Base-by-base conservation (phyloP, 306 rosid genomes). In the Vicia sativa region DNA sequence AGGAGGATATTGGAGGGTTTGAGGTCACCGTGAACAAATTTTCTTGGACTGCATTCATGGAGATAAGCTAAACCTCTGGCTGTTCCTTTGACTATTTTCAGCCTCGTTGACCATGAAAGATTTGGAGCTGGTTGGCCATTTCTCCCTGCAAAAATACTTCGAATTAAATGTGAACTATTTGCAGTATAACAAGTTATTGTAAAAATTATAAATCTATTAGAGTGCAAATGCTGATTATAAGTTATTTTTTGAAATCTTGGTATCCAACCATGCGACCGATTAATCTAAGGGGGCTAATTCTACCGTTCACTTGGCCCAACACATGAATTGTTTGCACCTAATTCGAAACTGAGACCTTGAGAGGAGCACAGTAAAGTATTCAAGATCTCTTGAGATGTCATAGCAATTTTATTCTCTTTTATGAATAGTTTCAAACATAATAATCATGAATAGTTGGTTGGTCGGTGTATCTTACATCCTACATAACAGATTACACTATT, bases 41-140 rank as follows among this genome's bases (percentile, higher is more conserved):
- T 95, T 65, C 96, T 82, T 21, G 99, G 97, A 67, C 99, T 95
- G 85, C 96, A 90, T 71, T 95, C 99, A 72, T 95, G 99, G 70
- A 95, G 90, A 80, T 90, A 95, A 28, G 99, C 99, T 63, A 95
- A 79, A 25, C 99, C 99, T 52, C 92, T 77, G 7, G 92, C 99
- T 58, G 97, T 79, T 70, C 99, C 99, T 75, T 85, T 95, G 42
- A 80, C 83, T 19, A 95, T 82, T 78, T 74, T 78, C 46, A 95
- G 80, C 81, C 97, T 85, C 1, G 78, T 87, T 18, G 99, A 78
- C 99, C 99, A 95, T 38, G 97, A 78, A 55, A 91, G 87, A 62
- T 62, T 79, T 13, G 90, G 73, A 29, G 90, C 81, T 23, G 96
- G 77, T 75, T 88, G 99, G 39, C 96, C 97, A 67, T 65, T 85